Evolutionary conservation across 345 rosid species (phyloP), one percentile per base, ranked within the genome.

Genomic region (Aurinia saxatilis): DNA sequence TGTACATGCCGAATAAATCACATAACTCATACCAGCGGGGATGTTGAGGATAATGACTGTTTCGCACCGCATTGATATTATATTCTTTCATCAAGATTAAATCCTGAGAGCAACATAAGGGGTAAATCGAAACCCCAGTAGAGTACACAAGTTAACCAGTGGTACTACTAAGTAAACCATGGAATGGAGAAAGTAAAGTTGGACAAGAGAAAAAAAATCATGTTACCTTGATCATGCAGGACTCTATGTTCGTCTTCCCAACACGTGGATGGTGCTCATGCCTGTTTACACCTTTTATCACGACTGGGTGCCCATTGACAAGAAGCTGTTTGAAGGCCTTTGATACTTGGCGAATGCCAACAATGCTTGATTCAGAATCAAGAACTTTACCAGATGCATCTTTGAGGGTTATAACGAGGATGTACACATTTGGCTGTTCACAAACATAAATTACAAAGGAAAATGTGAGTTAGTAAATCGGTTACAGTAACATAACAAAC

Each of bases 11-110:
- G 60, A 93, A 87, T 73, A 90, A 78, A 80, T 93, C 90, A 59
- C 99, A 93, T 70, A 93, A 60, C 64, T 93, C 97, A 49, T 93
- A 93, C 99, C 99, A 93, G 35, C 96, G 99, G 25, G 95, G 85
- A 76, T 93, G 97, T 54, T 93, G 99, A 51, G 99, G 99, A 78
- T 93, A 93, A 75, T 93, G 99, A 79, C 99, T 85, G 75, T 93
- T 93, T 63, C 99, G 85, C 51, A 93, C 99, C 58, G 97, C 95
- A 44, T 93, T 93, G 21, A 90, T 81, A 77, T 93, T 93, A 71
- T 80, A 74, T 81, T 93, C 85, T 83, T 90, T 93, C 99, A 93
- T 93, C 66, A 85, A 56, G 68, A 87, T 84, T 76, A 93, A 79
- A 80, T 93, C 99, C 99, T 93, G 80, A 30, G 56, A 78, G 65